Evolutionary conservation across 2,329 filamentous ascomycete genomes (phyloP), one percentile per base, ranked within the genome.

Genomic region (Aureobasidium leucospermi): DNA sequence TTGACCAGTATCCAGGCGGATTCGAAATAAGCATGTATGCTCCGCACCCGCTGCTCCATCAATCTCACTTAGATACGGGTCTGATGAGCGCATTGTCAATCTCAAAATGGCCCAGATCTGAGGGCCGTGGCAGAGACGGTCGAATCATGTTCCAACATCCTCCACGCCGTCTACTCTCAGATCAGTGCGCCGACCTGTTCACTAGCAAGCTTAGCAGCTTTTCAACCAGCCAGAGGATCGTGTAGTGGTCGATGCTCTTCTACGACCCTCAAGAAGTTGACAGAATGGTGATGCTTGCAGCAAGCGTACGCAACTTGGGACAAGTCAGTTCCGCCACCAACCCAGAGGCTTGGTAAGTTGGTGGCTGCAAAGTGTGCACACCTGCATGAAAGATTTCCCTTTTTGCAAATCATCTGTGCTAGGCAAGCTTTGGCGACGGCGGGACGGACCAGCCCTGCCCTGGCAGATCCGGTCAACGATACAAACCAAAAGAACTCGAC

Each of bases 401-500:
- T 41, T 48, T 58, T 58, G 55, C 58, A 59, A 59, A 59, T 59
- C 58, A 59, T 59, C 51, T 59, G 38, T 39, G 43, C 43, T 39
- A 19, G 48, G 58, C 19, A 59, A 52, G 47, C 58, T 52, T 59
- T 59, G 58, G 58, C 58, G 58, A 59, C 47, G 46, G 23, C 58
- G 47, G 58, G 48, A 38, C 58, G 58, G 58, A 59, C 58, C 58
- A 46, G 58, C 48, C 58, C 48, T 59, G 58, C 58, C 58, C 58
- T 59, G 46, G 39, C 47, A 51, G 46, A 45, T 52, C 47, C 39
- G 57, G 29, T 48, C 32, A 6, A 41, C 55, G 42, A 43, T 43
- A 55, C 28, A 47, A 36, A 13, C 15, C 34, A 53, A 53, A 42
- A 29, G 11, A 46, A 38, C n/a, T 45, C 31, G 39, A 43, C 51